A percentile compares a stretch with the other conserved stretches of the same genome.
These are phyloP conservation scores for Lantana camara DNA, from an alignment of 257 asterid species.

Conservation along the genomic window DNA sequence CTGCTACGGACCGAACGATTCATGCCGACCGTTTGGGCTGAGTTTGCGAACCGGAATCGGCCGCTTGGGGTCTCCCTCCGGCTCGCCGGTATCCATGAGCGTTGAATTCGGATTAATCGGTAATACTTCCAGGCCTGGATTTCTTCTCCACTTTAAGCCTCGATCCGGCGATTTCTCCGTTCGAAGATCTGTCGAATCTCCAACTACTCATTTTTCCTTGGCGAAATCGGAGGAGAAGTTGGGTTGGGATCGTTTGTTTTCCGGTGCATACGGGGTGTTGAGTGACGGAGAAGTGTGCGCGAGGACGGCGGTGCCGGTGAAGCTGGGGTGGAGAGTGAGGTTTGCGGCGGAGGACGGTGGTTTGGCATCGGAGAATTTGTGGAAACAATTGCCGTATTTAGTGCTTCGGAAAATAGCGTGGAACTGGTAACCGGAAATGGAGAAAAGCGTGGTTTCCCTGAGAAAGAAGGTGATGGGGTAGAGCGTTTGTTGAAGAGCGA, in stretches of 20 bases:
- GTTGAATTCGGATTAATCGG: constrained; percentile 1
- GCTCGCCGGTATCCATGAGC: constrained; percentile 5
- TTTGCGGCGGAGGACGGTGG: constrained; percentile 5
- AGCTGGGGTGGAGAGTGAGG: constrained; percentile 24
- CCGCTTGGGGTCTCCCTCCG: not conserved
- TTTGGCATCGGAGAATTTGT: not conserved
- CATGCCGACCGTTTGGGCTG: constrained; percentile 9
- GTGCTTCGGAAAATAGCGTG: constrained; percentile 15
- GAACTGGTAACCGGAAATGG: constrained; percentile 9
- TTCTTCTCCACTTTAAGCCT: constrained; percentile 19
- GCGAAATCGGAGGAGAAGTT: not conserved
- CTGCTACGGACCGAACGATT: constrained; percentile 21
- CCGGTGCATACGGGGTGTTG: constrained; percentile 11
- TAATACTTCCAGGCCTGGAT: constrained; percentile 6
- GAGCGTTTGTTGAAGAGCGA: not conserved
- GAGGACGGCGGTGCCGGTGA: constrained; percentile 18
- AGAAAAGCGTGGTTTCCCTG: not conserved
- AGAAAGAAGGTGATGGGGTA: not conserved
- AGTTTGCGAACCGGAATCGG: constrained; percentile 3
- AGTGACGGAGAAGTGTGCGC: constrained; percentile 19
- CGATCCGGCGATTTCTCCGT: constrained; percentile 19
- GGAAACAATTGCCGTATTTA: constrained; percentile 12
- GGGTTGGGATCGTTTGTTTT: constrained; percentile 3
- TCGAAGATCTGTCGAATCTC: constrained; percentile 10
- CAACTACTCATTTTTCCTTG: not conserved